Evolutionary conservation across 2,329 filamentous ascomycete species (phyloP), one percentile per base, ranked within the genome.

Genomic region (Talaromyces sp.): DNA sequence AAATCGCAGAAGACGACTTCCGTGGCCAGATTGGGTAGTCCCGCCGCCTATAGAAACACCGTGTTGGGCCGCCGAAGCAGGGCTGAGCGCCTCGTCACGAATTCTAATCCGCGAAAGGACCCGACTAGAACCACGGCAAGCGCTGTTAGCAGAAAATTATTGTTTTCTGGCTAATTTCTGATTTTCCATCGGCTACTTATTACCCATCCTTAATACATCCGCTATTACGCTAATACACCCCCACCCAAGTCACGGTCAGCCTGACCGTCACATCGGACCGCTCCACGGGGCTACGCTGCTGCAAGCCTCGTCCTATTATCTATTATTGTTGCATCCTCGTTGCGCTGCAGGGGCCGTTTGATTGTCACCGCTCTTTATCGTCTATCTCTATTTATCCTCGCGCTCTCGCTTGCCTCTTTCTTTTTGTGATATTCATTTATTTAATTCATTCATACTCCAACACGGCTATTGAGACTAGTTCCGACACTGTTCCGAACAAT

Each of bases 181-280:
- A 52, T 52, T 52, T n/a, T 52, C 49, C 27, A 33, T 31, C 49
- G 49, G 49, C 49, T 54, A 54, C 17, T 35, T 35, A 19, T 54
- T 54, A 50, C 31, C 47, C 45, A 47, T 47, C 45, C 13, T 27
- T 25, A 50, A 27, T 47, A 47, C 43, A 37, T 13, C 9, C 35
- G 19, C 43, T 50, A 27, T 25, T 27, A 31, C 47, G 9, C 27
- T 52, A 31, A 31, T 19, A n/a, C 49, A 33, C 50, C 31, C 31
- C 43, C 8, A 27, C 25, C 61, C 47, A 62, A 58, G 35, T 58
- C 35, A 56, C 61, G 25, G n/a, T 35, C 17, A 49, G 54, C 25
- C 62, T 64, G 62, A 64, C 62, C 54, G 62, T 64, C 62, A 64
- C 62, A 64, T 64, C 62, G 62, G 56, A 58, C 52, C 39, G 43